Conservation (phyloP, 805 yeast species). For the Wickerhamomyces rabaulensis region DNA sequence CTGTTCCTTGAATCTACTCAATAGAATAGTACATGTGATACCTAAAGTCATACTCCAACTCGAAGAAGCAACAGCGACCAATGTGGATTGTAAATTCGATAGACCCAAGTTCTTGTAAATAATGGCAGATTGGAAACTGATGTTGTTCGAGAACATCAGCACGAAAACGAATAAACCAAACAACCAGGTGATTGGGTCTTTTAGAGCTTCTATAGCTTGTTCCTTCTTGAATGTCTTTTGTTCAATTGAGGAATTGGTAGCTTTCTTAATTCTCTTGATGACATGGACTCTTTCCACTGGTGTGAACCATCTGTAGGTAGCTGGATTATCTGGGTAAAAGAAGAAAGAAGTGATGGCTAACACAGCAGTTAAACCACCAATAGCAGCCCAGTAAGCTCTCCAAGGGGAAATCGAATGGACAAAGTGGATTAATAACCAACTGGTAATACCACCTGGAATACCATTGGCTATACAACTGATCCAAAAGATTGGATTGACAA, state of each 20-base stretch:
- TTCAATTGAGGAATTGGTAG: slow-evolving; percentile 33
- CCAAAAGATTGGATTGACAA: slow-evolving; percentile 39
- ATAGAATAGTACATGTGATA: slow-evolving; percentile 26
- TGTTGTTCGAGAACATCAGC: slow-evolving; percentile 40
- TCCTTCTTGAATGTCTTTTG: slow-evolving; percentile 34
- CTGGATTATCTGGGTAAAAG: slow-evolving; percentile 45
- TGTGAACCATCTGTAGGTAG: slow-evolving; percentile 35
- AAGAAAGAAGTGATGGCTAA: slow-evolving; percentile 26
- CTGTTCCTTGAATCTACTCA: slow-evolving; percentile 26
- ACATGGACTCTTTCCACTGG: slow-evolving; percentile 37
- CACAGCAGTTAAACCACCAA: slow-evolving; percentile 42
- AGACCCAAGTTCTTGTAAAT: slow-evolving; percentile 34
- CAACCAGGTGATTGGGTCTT: slow-evolving; percentile 35
- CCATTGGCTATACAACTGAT: slow-evolving; percentile 10
- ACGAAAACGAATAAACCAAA: slow-evolving; percentile 29
- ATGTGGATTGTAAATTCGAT: slow-evolving; percentile 36
- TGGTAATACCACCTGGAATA: slow-evolving; percentile 11
- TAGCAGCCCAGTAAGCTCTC: slow-evolving; percentile 42
- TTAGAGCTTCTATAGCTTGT: slow-evolving; percentile 36
- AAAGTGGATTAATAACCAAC: slow-evolving; percentile 12
- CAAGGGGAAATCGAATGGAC: slow-evolving; percentile 28
- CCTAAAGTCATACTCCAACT: slow-evolving; percentile 23
- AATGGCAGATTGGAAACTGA: slow-evolving; percentile 40
- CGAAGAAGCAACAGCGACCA: slow-evolving; percentile 40
- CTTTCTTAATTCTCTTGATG: slow-evolving; percentile 32